A percentile compares a stretch with the other conserved stretches of the same genome.
phyloP scores from a whole-genome alignment of 106 monocot species.

The Posidonia australis region DNA sequence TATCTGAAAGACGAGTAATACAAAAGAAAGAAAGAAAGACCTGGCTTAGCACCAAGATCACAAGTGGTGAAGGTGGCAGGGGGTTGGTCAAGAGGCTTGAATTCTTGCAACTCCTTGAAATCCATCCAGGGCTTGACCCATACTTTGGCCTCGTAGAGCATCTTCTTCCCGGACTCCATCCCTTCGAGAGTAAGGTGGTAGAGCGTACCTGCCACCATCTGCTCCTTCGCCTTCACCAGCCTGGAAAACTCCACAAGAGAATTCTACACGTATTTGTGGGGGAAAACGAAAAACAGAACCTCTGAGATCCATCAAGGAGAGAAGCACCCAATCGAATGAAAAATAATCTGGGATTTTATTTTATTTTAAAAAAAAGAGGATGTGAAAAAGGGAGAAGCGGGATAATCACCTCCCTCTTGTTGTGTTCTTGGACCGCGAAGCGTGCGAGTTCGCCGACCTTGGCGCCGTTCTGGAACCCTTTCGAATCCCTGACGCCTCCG shows the following conservation, averaged over 20 bases:
- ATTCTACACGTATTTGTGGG: constrained; percentile 2
- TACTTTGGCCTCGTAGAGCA: constrained; percentile 21
- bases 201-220: constrained; percentile 19
- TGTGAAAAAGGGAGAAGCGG: neutral
- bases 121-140: constrained; percentile 25
- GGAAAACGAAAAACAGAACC: neutral
- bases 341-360: neutral
- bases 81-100: constrained; percentile 10
- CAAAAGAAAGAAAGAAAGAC: neutral
- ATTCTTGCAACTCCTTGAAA: constrained; percentile 24
- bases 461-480: constrained; percentile 4
- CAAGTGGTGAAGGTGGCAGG: constrained; percentile 9
- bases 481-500: constrained; percentile 10
- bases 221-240: constrained; percentile 21
- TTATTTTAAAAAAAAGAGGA: neutral
- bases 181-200: constrained; percentile 21
- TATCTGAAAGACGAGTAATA: no score
- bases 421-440: constrained; percentile 18
- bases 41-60: constrained; percentile 20
- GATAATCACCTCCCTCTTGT: constrained; percentile 15
- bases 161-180: constrained; percentile 17
- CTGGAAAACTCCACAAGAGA: constrained; percentile 17
- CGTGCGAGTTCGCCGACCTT: constrained; percentile 3
- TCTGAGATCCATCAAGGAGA: neutral
- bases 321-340: neutral